phyloP scores from a whole-genome alignment of 1,284 basidiomycete genomes.

The Flammula alnicola region DNA sequence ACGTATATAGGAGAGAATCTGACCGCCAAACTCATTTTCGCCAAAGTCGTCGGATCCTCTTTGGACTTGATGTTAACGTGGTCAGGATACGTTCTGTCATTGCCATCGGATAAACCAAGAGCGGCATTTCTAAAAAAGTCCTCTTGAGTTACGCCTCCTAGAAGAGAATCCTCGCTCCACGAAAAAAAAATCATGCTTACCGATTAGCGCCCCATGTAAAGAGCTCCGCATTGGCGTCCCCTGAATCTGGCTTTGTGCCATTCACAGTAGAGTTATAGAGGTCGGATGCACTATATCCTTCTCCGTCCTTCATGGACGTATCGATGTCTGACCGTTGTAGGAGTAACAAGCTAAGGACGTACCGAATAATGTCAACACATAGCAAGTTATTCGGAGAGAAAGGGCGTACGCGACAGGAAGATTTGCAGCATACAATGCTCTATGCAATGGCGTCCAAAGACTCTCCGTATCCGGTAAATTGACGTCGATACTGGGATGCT shows the following conservation, averaged over 20 bases:
- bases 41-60: conserved; percentile 33
- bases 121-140: conserved; percentile 88
- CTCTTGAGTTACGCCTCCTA: too few species aligned
- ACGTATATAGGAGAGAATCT: conserved; percentile 67
- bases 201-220: conserved; percentile 93
- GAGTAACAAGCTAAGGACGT: conserved; percentile 63
- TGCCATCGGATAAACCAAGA: conserved; percentile 82
- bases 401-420: conserved; percentile 68
- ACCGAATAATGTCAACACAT: conserved; percentile 18
- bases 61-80: conserved; percentile 62
- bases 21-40: conserved; percentile 31
- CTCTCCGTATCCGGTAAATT: conserved; percentile 87
- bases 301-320: conserved; percentile 77
- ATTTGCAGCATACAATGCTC: conserved; percentile 90
- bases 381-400: conserved; percentile 1
- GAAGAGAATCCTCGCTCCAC: too few species aligned
- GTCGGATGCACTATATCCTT: conserved; percentile 94
- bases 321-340: conserved; percentile 81
- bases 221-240: conserved; percentile 58
- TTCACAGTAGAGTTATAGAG: conserved; percentile 91
- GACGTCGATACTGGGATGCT: conserved; percentile 78
- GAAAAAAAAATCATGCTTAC: too few species aligned
- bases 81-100: conserved; percentile 84
- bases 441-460: conserved; percentile 92
- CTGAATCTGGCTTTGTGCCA: conserved; percentile 64